Conservation (phyloP, 2,329 filamentous ascomycete genomes). For the Nemania diffusa region DNA sequence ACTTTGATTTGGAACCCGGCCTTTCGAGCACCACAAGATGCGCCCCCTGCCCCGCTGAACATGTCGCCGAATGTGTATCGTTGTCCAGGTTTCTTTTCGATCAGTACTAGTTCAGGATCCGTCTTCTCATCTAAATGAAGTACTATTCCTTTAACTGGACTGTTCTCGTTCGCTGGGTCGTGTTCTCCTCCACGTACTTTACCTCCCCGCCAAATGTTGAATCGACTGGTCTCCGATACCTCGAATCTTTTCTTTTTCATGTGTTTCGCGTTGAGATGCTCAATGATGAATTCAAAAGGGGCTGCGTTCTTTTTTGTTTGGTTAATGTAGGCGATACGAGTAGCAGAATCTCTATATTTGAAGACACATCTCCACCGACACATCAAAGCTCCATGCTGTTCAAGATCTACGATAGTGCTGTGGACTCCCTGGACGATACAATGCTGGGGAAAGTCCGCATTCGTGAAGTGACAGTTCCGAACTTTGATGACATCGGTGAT, state of each 20-base stretch:
- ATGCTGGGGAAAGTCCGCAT: constrained; percentile 47
- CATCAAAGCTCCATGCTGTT: constrained; percentile 48
- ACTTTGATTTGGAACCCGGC: constrained; percentile 67
- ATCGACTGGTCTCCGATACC: constrained; percentile 41
- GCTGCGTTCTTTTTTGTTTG: constrained; percentile 38
- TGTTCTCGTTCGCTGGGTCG: constrained; percentile 27
- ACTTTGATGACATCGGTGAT: constrained; percentile 37
- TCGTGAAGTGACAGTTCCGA: constrained; percentile 49
- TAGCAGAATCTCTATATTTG: constrained; percentile 43
- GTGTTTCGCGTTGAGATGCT: constrained; percentile 45
- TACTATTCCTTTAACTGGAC: constrained; percentile 24
- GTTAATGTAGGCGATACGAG: constrained; percentile 30
- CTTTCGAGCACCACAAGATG: constrained; percentile 62
- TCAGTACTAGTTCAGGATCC: constrained; percentile 27
- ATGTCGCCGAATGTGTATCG: constrained; percentile 69
- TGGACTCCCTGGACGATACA: constrained; percentile 36
- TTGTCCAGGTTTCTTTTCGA: constrained; percentile 44
- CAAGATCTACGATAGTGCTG: constrained; percentile 39
- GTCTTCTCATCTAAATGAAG: constrained; percentile 36
- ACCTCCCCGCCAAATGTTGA: constrained; percentile 44
- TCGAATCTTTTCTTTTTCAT: constrained; percentile 46
- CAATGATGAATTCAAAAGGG: constrained; percentile 41
- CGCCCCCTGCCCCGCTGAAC: constrained; percentile 72
- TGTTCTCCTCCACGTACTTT: constrained; percentile 44
- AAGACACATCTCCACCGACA: constrained; percentile 52